Evolutionary conservation across 768 basidiomycete genomes (phyloP).

Genomic region (Cantharellus cinnabarinus): DNA sequence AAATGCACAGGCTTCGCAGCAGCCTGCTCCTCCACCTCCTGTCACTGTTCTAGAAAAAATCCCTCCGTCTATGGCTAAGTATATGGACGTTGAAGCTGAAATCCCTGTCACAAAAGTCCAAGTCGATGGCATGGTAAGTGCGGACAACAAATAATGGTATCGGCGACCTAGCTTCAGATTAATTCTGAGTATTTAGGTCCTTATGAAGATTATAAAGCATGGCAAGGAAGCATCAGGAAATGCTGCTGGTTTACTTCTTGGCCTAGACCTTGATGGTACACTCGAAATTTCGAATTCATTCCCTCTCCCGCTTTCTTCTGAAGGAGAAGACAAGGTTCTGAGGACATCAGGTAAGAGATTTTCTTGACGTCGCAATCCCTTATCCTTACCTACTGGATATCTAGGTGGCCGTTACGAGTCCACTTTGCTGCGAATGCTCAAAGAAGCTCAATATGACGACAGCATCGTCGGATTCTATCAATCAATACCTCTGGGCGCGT

Average conservation of each 20-base stretch:
- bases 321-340: conserved; percentile 60
- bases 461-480: conserved; percentile 90
- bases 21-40: conserved; percentile 30
- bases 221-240: conserved; percentile 58
- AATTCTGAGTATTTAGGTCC: conserved; percentile 33
- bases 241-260: conserved; percentile 70
- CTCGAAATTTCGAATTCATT: conserved; percentile 87
- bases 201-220: conserved; percentile 88
- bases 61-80: conserved; percentile 80
- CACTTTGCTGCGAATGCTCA: conserved; percentile 68
- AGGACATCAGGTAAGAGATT: conserved; percentile 45
- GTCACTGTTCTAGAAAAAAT: conserved; percentile 59
- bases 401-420: conserved; percentile 48
- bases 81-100: conserved; percentile 82
- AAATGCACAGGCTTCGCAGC: conserved; percentile 34
- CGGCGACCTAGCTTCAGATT: not conserved
- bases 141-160: not conserved
- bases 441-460: conserved; percentile 81
- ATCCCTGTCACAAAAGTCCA: conserved; percentile 64
- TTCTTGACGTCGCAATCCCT: not conserved
- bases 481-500: conserved; percentile 65
- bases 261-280: conserved; percentile 77
- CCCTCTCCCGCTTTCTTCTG: conserved; percentile 49
- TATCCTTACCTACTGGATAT: not conserved
- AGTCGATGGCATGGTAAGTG: conserved; percentile 59